phyloP scores from a whole-genome alignment of 371 early-diverging fungal species.

The Umbelopsis sp. region DNA sequence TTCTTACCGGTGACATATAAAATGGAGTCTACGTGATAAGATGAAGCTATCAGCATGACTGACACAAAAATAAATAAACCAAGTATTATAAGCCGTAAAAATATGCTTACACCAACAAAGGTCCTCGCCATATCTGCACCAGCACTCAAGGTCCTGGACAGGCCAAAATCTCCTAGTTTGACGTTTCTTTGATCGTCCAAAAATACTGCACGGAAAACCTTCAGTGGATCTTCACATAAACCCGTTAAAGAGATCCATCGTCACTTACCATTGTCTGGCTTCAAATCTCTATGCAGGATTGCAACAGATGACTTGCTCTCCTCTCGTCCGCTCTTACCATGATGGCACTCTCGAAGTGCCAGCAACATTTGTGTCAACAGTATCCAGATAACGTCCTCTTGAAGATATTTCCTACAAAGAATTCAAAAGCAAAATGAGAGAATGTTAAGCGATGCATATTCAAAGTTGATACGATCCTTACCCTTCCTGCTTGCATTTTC shows the following conservation, averaged over 20 bases:
- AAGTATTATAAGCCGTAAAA: neutral
- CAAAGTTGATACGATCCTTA: conserved; percentile 27
- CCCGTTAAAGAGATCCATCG: neutral
- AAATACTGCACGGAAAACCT: conserved; percentile 43
- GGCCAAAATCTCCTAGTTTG: conserved; percentile 77
- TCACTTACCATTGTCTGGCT: conserved; percentile 67
- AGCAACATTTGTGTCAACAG: conserved; percentile 59
- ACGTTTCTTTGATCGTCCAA: conserved; percentile 61
- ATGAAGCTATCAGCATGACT: no score
- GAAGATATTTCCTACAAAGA: conserved; percentile 44
- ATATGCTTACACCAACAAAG: conserved; percentile 61
- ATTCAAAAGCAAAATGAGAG: neutral
- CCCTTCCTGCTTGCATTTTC: conserved; percentile 56
- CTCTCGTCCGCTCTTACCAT: conserved; percentile 34
- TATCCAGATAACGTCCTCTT: conserved; percentile 66
- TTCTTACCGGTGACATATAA: conserved; percentile 75
- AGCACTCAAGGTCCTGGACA: conserved; percentile 58
- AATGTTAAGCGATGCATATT: neutral
- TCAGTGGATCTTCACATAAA: neutral
- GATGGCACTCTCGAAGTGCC: conserved; percentile 72
- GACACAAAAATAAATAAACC: no score
- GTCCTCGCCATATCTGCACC: conserved; percentile 63
- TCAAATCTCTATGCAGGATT: conserved; percentile 63
- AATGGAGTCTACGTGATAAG: conserved; percentile 59
- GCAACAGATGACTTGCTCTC: conserved; percentile 24